Evolutionary conservation across 1,139 yeast genomes (phyloP), one percentile per base, ranked within the genome.

Genomic region (Kodamaea suecica): DNA sequence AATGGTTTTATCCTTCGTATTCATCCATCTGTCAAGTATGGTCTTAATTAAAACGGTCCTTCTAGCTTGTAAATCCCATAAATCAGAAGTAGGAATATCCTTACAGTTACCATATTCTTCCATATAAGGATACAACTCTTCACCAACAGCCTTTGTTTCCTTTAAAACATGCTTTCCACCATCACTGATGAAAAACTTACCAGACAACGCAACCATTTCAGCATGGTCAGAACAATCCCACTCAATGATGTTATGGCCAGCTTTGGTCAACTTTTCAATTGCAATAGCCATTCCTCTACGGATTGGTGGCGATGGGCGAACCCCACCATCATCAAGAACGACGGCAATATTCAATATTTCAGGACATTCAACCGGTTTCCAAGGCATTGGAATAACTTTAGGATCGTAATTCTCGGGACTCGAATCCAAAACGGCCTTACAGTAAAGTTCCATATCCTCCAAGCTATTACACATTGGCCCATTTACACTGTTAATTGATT

Each of bases 171-270:
- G 62, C 16, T 54, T 52, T 3, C 73, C 55, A 2, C 74, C 77
- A 49, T 77, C 80, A 37, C 75, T 64, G 21, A 62, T 52, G 45
- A 70, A 76, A 27, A 76, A 56, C 6, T 57, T 45, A 4, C 66
- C 61, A 32, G 59, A 51, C 12, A 72, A 57, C 13, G 69, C 57
- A 10, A 66, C 56, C 9, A 68, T 59, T 31, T 59, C 48, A 43
- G 43, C 55, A 60, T 50, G 70, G 34, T 64, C 66, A 17, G 56
- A 54, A 12, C 78, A 68, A 15, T 60, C 66, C 76, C 83, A 80
- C 33, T 73, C 76, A 17, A 81, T 73, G 29, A 81, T 67, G 39
- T 73, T 76, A 45, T 76, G 84, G 15, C 87, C 87, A 25, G 70
- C 73, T 9, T 59, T 63, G 43, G 43, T 34, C 35, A 66, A 46